phyloP scores from a whole-genome alignment of 345 rosid genomes.

The Alliaria petiolata region DNA sequence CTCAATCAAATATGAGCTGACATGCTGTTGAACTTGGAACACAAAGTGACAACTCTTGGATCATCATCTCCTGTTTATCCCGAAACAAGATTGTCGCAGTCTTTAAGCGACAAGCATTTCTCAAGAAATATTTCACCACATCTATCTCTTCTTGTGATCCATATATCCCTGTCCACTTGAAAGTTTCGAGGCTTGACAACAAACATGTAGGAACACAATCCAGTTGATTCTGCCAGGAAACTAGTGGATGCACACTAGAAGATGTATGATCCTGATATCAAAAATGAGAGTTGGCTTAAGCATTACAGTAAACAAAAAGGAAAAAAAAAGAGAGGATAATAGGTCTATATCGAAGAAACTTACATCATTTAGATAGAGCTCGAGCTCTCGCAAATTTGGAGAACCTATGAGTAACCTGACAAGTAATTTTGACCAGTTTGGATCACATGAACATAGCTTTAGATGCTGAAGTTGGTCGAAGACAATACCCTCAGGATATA shows the following conservation, averaged over 20 bases:
- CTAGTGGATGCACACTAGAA: background rate
- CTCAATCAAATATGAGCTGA: background rate
- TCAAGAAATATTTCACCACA: background rate
- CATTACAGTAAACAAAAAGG: background rate
- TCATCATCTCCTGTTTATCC: background rate
- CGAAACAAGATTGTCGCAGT: background rate
- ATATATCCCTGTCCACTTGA: background rate
- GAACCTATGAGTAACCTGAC: background rate
- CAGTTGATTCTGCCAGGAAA: background rate
- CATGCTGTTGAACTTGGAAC: background rate
- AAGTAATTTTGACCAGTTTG: background rate
- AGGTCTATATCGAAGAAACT: background rate
- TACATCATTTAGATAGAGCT: background rate
- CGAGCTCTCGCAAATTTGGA: background rate
- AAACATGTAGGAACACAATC: background rate
- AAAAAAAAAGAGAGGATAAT: too few species aligned
- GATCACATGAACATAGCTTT: background rate
- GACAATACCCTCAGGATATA: background rate
- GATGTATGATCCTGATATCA: background rate
- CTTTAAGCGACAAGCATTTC: background rate
- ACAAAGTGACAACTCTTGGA: background rate
- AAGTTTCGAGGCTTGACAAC: background rate
- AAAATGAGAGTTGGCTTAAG: background rate
- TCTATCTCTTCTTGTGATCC: background rate
- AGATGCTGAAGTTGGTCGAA: background rate